phyloP scores from a whole-genome alignment of 208 protist genomes.

The Trypanosoma congolense region DNA sequence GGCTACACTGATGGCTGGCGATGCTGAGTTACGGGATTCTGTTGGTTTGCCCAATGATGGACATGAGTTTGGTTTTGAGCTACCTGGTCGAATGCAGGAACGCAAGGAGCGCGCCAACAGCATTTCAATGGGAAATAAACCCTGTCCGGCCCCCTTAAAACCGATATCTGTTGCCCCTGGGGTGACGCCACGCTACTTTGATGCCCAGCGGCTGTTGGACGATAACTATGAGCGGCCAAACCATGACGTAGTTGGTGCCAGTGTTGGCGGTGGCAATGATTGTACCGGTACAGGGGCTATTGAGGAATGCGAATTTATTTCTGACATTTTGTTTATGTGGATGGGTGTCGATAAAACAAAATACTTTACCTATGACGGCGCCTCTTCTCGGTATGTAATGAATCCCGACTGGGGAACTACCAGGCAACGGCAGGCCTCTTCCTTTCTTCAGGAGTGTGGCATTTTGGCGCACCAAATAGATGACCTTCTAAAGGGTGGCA shows the following conservation, averaged over 20 bases:
- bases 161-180: neutral
- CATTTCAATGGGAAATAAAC: neutral
- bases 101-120: slow-evolving; percentile 1
- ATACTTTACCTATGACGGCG: slow-evolving; percentile 30
- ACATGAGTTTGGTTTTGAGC: slow-evolving; percentile 8
- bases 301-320: slow-evolving; percentile 32
- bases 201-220: neutral
- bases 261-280: neutral
- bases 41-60: neutral
- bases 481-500: slow-evolving; percentile 26
- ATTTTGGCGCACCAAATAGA: slow-evolving; percentile 38
- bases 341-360: slow-evolving; percentile 47
- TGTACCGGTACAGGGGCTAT: slow-evolving; percentile 14
- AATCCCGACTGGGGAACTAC: slow-evolving; percentile 18
- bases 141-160: neutral
- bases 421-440: slow-evolving; percentile 29
- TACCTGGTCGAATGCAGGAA: slow-evolving; percentile 17
- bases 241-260: neutral
- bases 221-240: neutral
- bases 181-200: neutral
- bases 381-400: slow-evolving; percentile 24
- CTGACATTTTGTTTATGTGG: slow-evolving; percentile 66
- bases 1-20: too few species aligned
- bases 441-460: slow-evolving; percentile 38
- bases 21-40: neutral